Conservation (phyloP, 139 green algal species). For the Tetratostichococcus sp. region DNA sequence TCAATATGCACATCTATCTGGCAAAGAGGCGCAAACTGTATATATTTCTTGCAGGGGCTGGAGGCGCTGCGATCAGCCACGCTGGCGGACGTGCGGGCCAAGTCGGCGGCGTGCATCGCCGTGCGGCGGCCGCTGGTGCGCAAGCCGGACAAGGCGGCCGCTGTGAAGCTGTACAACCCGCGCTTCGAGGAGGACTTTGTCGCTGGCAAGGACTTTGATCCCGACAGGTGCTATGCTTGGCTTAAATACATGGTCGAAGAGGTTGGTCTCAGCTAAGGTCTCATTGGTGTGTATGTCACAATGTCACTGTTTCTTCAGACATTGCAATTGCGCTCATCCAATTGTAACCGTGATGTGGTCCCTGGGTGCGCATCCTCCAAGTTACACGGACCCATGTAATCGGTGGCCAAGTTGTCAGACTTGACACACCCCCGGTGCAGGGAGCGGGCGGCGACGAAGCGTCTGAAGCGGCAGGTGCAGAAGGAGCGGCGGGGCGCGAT, state of each 20-base stretch:
- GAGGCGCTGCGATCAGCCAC: slow-evolving; percentile 24
- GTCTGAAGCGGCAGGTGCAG: slow-evolving; percentile 60
- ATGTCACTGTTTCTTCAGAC: no score
- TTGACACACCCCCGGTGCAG: slow-evolving; percentile 19
- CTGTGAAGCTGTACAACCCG: slow-evolving; percentile 76
- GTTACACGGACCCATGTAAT: no score
- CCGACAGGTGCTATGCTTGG: slow-evolving; percentile 53
- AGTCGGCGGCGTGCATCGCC: slow-evolving; percentile 9
- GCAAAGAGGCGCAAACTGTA: no score
- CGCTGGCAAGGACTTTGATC: slow-evolving; percentile 72
- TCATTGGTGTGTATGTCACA: no score
- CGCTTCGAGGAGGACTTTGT: slow-evolving; percentile 84
- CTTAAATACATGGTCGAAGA: no score
- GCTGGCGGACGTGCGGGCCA: slow-evolving; percentile 22
- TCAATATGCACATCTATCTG: no score
- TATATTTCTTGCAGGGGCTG: not conserved
- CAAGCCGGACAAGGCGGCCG: not conserved
- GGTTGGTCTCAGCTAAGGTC: no score
- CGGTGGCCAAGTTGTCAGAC: no score
- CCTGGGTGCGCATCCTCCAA: no score
- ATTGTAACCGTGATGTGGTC: no score
- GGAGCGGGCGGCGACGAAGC: slow-evolving; percentile 48
- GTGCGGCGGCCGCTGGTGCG: slow-evolving; percentile 19
- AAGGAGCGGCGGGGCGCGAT: slow-evolving; percentile 69
- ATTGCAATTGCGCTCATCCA: no score